Conservation (phyloP, 1,139 yeast genomes). For the Saccharomycopsis hybrid region DNA sequence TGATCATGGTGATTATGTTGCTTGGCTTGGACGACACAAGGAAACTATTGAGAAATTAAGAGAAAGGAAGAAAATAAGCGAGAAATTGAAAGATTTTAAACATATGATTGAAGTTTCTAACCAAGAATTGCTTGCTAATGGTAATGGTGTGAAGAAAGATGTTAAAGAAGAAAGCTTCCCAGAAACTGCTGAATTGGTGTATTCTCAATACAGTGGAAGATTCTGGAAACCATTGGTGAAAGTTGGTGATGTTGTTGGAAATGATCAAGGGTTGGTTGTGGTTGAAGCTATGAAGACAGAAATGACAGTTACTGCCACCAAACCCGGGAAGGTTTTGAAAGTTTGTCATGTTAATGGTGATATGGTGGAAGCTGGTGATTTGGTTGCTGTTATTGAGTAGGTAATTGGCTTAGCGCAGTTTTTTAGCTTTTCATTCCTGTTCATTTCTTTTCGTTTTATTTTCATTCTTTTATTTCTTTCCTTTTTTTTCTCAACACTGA, state of each 20-base stretch:
- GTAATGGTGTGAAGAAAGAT: constrained; percentile 36
- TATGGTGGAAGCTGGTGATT: constrained; percentile 93
- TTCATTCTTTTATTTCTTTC: no score
- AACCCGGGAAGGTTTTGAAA: constrained; percentile 70
- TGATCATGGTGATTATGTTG: constrained; percentile 70
- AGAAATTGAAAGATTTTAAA: constrained; percentile 78
- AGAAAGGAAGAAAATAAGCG: constrained; percentile 64
- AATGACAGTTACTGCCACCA: constrained; percentile 76
- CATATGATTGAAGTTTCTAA: constrained; percentile 77
- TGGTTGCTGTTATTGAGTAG: constrained; percentile 72
- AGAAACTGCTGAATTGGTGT: constrained; percentile 74
- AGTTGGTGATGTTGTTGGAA: constrained; percentile 70
- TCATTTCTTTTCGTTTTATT: no score
- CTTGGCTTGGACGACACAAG: constrained; percentile 70
- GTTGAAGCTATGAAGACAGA: constrained; percentile 99
- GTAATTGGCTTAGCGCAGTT: no score
- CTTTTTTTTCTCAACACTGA: no score
- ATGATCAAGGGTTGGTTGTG: constrained; percentile 76
- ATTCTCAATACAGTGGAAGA: constrained; percentile 91
- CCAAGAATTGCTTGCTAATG: constrained; percentile 58
- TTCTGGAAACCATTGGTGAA: constrained; percentile 89
- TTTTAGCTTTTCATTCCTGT: no score
- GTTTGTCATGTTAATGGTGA: constrained; percentile 81
- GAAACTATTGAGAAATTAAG: constrained; percentile 62
- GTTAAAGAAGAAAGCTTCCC: constrained; percentile 48